Percentiles rank a stretch among this genome's conserved stretches.
Evolutionary conservation across 176 grass and related monocot species (phyloP).

Genomic region (Panicum miliaceum): DNA sequence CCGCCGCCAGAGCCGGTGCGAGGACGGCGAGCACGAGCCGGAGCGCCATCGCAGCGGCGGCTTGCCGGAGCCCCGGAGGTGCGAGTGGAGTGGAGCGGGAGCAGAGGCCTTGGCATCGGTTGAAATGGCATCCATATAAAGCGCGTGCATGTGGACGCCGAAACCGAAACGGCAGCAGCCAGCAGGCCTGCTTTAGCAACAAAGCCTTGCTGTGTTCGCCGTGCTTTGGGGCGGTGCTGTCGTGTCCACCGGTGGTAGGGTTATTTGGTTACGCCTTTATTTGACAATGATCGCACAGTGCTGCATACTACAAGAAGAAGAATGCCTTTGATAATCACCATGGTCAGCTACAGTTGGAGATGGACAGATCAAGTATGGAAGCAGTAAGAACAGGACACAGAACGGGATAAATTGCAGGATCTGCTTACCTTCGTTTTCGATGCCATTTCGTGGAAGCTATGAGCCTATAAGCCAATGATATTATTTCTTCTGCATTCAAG

Average conservation of each 20-base stretch:
- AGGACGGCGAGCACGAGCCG: slow-evolving; percentile 39
- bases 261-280: background rate
- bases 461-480: background rate
- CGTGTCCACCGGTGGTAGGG: background rate
- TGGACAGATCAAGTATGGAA: background rate
- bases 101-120: background rate
- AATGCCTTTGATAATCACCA: background rate
- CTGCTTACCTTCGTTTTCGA: background rate
- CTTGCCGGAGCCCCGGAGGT: background rate
- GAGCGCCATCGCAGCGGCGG: slow-evolving; percentile 20
- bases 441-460: background rate
- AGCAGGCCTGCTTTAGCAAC: slow-evolving; percentile 15
- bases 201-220: background rate
- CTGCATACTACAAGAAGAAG: background rate
- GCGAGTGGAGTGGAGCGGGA: slow-evolving; percentile 15
- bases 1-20: slow-evolving; percentile 6
- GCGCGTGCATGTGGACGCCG: slow-evolving; percentile 23
- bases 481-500: background rate
- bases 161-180: background rate
- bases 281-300: background rate
- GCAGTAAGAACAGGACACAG: background rate
- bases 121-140: slow-evolving; percentile 37
- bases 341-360: background rate
- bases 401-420: background rate
- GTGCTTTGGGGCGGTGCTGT: background rate